Conservation (phyloP, 192 early-diverging fungal species). For the Coemansia asiatica region DNA sequence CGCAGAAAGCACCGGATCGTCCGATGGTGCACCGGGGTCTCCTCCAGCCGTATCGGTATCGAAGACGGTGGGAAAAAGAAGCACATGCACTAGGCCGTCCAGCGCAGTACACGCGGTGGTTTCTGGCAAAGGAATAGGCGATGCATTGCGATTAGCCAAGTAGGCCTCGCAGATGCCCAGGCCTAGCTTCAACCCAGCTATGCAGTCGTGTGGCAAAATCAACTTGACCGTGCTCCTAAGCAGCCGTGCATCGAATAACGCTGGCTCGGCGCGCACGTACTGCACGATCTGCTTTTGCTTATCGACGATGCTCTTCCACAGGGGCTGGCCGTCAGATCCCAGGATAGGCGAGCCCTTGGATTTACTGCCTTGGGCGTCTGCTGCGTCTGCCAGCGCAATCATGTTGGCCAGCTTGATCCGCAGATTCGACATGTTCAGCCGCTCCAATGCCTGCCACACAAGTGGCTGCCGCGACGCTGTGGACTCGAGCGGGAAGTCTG, state of each 20-base stretch:
- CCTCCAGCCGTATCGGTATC: constrained; percentile 54
- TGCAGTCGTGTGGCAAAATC: constrained; percentile 56
- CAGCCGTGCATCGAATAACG: constrained; percentile 39
- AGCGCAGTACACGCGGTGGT: constrained; percentile 36
- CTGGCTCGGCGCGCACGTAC: constrained; percentile 31
- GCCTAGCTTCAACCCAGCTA: constrained; percentile 46
- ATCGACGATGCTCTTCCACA: constrained; percentile 43
- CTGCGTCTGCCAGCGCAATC: constrained; percentile 11
- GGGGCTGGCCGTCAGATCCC: constrained; percentile 16
- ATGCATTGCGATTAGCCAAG: constrained; percentile 17
- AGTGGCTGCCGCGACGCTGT: constrained; percentile 30
- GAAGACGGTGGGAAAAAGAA: constrained; percentile 74
- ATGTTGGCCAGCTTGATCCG: constrained; percentile 31
- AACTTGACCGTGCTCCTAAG: constrained; percentile 47
- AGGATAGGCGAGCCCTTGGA: neutral
- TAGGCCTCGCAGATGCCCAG: constrained; percentile 47
- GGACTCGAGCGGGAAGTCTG: constrained; percentile 45
- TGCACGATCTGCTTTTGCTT: constrained; percentile 41
- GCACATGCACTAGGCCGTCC: constrained; percentile 58
- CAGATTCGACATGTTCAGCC: constrained; percentile 46
- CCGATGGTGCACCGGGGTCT: neutral
- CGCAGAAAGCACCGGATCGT: constrained; percentile 1
- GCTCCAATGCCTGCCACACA: constrained; percentile 50
- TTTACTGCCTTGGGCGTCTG: neutral
- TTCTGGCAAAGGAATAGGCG: neutral